Evolutionary conservation across 1,284 basidiomycete species (phyloP).

Genomic region (Tremellales sp.): DNA sequence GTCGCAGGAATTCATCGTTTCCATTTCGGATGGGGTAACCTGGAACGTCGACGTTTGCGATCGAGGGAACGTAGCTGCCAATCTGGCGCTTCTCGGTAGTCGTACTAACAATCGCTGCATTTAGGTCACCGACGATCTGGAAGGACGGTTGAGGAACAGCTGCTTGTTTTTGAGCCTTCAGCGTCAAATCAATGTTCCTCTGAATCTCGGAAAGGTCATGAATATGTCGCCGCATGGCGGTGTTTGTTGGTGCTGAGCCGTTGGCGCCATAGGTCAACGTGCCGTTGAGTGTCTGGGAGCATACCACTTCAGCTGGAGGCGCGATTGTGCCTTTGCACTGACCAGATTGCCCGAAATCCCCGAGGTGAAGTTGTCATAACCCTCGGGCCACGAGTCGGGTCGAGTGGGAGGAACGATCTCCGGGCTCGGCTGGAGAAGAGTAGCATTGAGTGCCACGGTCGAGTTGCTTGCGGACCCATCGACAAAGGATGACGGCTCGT

Average conservation of each 20-base stretch:
- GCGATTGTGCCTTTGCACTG: too few species aligned
- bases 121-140: too few species aligned
- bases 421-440: conserved; percentile 3
- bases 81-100: conserved; percentile 43
- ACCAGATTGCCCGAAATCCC: conserved; percentile 66
- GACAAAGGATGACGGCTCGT: conserved; percentile 53
- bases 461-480: conserved; percentile 23
- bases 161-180: too few species aligned
- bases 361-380: conserved; percentile 59
- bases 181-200: too few species aligned
- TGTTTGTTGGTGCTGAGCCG: conserved; percentile 18
- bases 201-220: too few species aligned
- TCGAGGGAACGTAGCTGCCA: conserved; percentile 7
- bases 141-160: too few species aligned
- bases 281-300: conserved; percentile 63
- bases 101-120: too few species aligned
- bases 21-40: conserved; percentile 25
- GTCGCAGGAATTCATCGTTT: conserved; percentile 8
- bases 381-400: conserved; percentile 46
- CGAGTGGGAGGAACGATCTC: conserved; percentile 53
- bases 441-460: conserved; percentile 12
- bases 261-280: conserved; percentile 54
- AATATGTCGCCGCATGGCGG: conserved; percentile 34
- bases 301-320: too few species aligned
- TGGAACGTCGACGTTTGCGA: conserved; percentile 54